phyloP scores from a whole-genome alignment of 2,329 filamentous ascomycete genomes.

The Aspergillus fumigatus region DNA sequence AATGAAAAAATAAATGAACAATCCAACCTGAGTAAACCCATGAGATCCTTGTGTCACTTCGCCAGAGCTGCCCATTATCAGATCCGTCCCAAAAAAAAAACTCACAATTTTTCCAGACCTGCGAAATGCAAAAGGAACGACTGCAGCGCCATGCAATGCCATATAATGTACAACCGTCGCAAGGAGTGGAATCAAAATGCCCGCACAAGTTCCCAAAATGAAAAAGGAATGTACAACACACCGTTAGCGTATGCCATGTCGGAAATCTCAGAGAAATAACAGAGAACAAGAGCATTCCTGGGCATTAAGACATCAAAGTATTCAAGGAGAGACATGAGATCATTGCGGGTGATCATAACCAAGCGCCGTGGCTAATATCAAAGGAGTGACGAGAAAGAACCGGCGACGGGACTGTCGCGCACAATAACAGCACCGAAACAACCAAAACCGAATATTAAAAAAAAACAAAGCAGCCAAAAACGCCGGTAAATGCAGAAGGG shows the following conservation, averaged over 20 bases:
- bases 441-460: slow-evolving; percentile 6
- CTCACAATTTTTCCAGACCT: slow-evolving; percentile 19
- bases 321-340: slow-evolving; percentile 34
- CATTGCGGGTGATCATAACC: slow-evolving; percentile 21
- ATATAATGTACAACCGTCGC: slow-evolving; percentile 31
- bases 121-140: slow-evolving; percentile 35
- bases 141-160: slow-evolving; percentile 35
- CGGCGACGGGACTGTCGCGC: background rate
- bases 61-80: slow-evolving; percentile 12
- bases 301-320: slow-evolving; percentile 29
- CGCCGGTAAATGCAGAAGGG: slow-evolving; percentile 11
- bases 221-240: slow-evolving; percentile 32
- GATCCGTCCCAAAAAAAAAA: slow-evolving; percentile 14
- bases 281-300: slow-evolving; percentile 11
- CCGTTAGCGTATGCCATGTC: slow-evolving; percentile 28
- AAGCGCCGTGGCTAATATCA: slow-evolving; percentile 18
- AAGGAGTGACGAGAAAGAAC: slow-evolving; percentile 29
- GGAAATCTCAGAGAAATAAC: slow-evolving; percentile 12
- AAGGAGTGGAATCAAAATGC: slow-evolving; percentile 34
- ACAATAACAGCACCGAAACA: slow-evolving; percentile 5
- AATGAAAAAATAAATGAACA: background rate
- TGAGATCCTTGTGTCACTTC: slow-evolving; percentile 10
- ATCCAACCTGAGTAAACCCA: background rate
- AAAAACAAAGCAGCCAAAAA: slow-evolving; percentile 7
- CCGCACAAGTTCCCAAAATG: slow-evolving; percentile 24